Base-by-base conservation (phyloP, 2,329 filamentous ascomycete genomes). In the Helotiales sp. region DNA sequence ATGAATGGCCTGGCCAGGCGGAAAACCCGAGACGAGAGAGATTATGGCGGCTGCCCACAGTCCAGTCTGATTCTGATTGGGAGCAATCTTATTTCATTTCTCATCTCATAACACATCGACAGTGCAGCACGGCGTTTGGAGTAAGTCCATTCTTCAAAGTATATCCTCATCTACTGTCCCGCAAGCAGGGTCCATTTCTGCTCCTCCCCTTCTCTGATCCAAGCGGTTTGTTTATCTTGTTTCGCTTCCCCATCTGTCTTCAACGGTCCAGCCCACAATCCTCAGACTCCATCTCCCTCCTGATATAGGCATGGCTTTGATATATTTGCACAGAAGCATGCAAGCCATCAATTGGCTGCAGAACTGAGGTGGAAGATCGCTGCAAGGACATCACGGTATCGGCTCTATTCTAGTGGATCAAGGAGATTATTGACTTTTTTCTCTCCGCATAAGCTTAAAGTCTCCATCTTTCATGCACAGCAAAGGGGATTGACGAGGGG, bases 391-490 rank as follows among this genome's bases (percentile, higher is more conserved):
- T 15, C 24, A 24, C 47, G 17, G 11, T 28, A 50, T 28, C 47
- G 11, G 22, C 24, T 50, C 24, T 50, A 50, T 10, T 28, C 7
- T 17, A 50, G 22, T 28, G 24, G 24, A 24, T 24, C 47, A 50
- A 50, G 47, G 47, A 50, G 47, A 50, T 50, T 50, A 50, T 50
- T 50, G 47, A 28, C 47, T n/a, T 50, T 50, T n/a, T 50, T 50
- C 47, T 50, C 47, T 50, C 24, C 47, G 47, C 47, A 50, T 50
- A 50, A 50, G 47, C 47, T 50, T 50, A 28, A 24, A 28, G 4
- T 15, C 8, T 17, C 13, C 22, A 17, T 50, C 47, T 28, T 17
- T 10, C 17, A 26, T 28, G 47, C 47, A 50, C 6, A 26, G 47
- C 11, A 50, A 50, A 50, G 47, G 47, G n/a, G 47, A 50, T 28